Evolutionary conservation across 192 early-diverging fungal genomes (phyloP), one percentile per base, ranked within the genome.

Genomic region (Kappamyces sp.): DNA sequence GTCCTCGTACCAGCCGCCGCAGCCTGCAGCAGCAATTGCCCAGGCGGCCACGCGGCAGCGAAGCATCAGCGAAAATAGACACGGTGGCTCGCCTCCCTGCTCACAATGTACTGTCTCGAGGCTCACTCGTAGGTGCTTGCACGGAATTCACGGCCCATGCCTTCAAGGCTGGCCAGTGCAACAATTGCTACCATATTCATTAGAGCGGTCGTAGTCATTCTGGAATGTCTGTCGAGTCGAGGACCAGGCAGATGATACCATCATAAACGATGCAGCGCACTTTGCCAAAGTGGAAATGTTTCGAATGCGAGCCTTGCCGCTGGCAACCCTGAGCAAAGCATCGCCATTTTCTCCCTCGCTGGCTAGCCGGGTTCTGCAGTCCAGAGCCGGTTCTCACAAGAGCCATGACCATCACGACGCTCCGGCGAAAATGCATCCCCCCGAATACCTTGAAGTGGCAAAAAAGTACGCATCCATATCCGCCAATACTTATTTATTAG

Each of bases 151-250:
- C 71, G 40, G 64, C 87, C 29, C 84, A 91, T 71, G 81, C 84
- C 8, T 91, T 91, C 67, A 83, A 84, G 58, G 71, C 74, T 36
- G 82, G 74, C 29, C 78, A 76, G 54, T 94, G 91, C 69, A 89
- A 75, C 65, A 88, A 84, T 60, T 94, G 91, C 72, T 88, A 82
- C 66, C 91, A 94, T 65, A 74, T 71, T 30, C 87, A 91, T 64
- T 78, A 61, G 63, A n/a, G 29, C 54, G 1, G 47, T 66, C 30
- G 63, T n/a, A 46, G 35, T 30, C 61, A 12, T 15, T 50, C 31
- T 50, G 8, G 11, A 9, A 22, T 50, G 12, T 50, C 31, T 11
- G 49, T 14, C 42, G 22, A 22, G 22, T 0, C 22, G 22, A 22
- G 22, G 22, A 0, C 22, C 22, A 22, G 22, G 22, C 22, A 22